Percentiles rank a stretch among this genome's conserved stretches.
phyloP scores from a whole-genome alignment of 2,329 filamentous ascomycete species.

The Magnaporthiopsis incrustans region DNA sequence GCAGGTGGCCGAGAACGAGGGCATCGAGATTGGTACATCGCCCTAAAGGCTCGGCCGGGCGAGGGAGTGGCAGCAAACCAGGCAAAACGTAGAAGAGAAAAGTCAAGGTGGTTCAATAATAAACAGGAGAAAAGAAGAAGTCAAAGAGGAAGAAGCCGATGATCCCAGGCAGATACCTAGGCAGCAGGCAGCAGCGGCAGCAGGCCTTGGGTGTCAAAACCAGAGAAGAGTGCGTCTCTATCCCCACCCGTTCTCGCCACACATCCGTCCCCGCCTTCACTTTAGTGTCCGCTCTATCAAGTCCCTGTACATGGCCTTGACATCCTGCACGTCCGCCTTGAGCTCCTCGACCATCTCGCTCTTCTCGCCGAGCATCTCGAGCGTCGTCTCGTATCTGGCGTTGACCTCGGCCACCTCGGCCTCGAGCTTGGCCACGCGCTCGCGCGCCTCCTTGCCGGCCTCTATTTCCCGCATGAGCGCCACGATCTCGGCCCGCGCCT shows the following conservation, averaged over 20 bases:
- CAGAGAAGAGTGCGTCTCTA: background rate
- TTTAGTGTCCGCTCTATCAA: conserved; percentile 72
- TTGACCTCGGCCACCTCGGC: conserved; percentile 59
- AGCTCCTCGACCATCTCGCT: conserved; percentile 92
- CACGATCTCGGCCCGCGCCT: conserved; percentile 87
- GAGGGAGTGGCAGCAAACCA: background rate
- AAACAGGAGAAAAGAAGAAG: conserved; percentile 2
- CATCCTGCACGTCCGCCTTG: conserved; percentile 76
- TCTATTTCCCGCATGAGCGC: conserved; percentile 81
- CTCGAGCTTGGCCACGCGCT: conserved; percentile 58
- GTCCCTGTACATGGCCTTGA: conserved; percentile 95
- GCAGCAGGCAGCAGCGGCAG: background rate
- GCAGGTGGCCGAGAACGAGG: conserved; percentile 73
- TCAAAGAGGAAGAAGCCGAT: background rate
- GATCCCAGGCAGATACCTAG: background rate
- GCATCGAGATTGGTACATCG: conserved; percentile 49
- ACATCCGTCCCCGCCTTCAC: conserved; percentile 3
- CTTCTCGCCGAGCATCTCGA: conserved; percentile 95
- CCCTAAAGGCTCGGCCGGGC: background rate
- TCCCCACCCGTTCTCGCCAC: background rate
- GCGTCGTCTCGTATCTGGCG: conserved; percentile 75
- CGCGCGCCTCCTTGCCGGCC: conserved; percentile 51
- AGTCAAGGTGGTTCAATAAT: background rate
- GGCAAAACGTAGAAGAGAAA: background rate
- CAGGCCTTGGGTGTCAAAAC: conserved; percentile 4